phyloP scores from a whole-genome alignment of 345 rosid species.

The Luvunga scandens region DNA sequence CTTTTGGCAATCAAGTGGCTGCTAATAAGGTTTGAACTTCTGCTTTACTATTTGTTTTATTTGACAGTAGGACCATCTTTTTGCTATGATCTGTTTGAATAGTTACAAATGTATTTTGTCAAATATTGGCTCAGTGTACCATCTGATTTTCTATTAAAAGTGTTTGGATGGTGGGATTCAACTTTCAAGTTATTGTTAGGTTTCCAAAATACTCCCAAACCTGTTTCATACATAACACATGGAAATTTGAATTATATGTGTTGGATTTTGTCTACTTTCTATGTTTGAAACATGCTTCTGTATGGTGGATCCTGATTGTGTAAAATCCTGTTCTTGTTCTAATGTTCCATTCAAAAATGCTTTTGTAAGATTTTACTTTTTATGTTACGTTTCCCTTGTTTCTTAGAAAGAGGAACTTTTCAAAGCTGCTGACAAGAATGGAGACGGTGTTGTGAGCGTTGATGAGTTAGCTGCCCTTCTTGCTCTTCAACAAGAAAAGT shows the following conservation, averaged over 20 bases:
- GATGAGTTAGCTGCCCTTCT: slow-evolving; percentile 95
- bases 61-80: not conserved
- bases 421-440: slow-evolving; percentile 83
- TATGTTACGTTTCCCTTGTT: slow-evolving; percentile 30
- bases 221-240: not conserved
- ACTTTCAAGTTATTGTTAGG: not conserved
- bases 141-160: not conserved
- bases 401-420: slow-evolving; percentile 85
- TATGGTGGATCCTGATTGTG: not conserved
- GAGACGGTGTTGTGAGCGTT: slow-evolving; percentile 82
- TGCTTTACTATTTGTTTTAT: not conserved
- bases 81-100: not conserved
- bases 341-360: not conserved
- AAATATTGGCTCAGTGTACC: not conserved
- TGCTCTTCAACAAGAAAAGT: slow-evolving; percentile 84
- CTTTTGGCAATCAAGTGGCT: slow-evolving; percentile 84
- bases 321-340: not conserved
- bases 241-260: not conserved
- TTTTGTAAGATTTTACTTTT: slow-evolving; percentile 8
- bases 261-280: slow-evolving; percentile 5
- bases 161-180: not conserved
- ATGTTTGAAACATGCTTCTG: not conserved
- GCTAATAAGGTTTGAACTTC: slow-evolving; percentile 59
- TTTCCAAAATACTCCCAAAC: not conserved
- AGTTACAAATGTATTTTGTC: not conserved